Percentiles rank a stretch among this genome's conserved stretches.
Conservation (phyloP, 31 red algal species). For the Odonthalia washingtoniensis region DNA sequence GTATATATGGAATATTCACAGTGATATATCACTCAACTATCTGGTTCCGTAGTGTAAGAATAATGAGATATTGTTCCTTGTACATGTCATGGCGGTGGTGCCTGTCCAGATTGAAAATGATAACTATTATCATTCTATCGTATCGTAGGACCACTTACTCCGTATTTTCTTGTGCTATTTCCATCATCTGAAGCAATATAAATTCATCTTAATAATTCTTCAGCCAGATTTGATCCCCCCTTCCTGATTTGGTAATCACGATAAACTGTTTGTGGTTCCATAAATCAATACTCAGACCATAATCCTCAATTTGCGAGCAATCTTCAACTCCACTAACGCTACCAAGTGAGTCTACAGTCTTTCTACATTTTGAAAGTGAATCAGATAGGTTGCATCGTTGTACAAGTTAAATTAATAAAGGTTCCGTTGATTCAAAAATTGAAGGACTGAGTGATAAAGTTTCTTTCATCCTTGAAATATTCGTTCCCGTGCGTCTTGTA, state of each 20-base stretch:
- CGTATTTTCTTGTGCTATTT: too few relatives aligned
- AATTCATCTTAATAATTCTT: constrained; percentile 54
- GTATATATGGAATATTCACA: too few relatives aligned
- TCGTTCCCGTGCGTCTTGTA: constrained; percentile 32
- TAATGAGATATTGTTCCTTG: constrained; percentile 34
- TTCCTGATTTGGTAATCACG: constrained; percentile 54
- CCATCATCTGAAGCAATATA: constrained; percentile 35
- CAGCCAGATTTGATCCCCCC: constrained; percentile 59
- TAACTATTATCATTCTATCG: background rate
- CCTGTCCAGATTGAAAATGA: constrained; percentile 12
- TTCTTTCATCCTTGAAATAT: constrained; percentile 69
- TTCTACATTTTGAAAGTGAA: constrained; percentile 59
- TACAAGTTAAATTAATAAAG: constrained; percentile 35
- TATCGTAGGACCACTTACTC: too few relatives aligned
- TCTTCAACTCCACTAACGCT: constrained; percentile 5
- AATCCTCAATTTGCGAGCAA: constrained; percentile 38
- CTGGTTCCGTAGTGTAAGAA: constrained; percentile 38
- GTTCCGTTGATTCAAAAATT: constrained; percentile 33
- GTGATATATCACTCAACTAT: constrained; percentile 17
- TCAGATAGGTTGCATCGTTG: constrained; percentile 68
- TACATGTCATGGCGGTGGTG: constrained; percentile 3
- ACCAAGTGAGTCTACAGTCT: constrained; percentile 15
- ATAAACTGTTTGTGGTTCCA: constrained; percentile 46
- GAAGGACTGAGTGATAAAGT: constrained; percentile 61
- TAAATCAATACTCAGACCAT: constrained; percentile 16